phyloP scores from a whole-genome alignment of 163 green algal genomes.

The Prototheca wickerhamii region DNA sequence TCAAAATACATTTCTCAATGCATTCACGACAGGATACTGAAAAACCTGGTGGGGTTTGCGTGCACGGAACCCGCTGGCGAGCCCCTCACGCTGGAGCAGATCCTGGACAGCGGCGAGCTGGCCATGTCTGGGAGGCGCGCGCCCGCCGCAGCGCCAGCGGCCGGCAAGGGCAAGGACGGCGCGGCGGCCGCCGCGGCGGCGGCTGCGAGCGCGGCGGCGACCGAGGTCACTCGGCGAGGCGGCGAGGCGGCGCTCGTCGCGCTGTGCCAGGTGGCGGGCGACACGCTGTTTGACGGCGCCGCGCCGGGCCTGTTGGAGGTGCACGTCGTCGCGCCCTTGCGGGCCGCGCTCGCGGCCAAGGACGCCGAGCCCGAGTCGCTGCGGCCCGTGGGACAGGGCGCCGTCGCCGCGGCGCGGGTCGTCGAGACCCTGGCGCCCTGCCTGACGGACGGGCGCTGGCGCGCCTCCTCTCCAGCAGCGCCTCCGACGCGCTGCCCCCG shows the following conservation, averaged over 20 bases:
- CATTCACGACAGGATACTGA: conserved; percentile 45
- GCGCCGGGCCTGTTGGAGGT: conserved; percentile 61
- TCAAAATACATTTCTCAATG: conserved; percentile 4
- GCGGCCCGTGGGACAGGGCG: neutral
- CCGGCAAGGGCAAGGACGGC: neutral
- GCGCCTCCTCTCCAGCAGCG: neutral
- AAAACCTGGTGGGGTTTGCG: conserved; percentile 72
- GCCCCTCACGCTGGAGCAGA: conserved; percentile 15
- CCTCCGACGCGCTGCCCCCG: too few species aligned
- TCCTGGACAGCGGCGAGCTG: neutral
- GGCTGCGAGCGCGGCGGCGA: conserved; percentile 6
- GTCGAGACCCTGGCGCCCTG: conserved; percentile 49
- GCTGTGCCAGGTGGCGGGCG: conserved; percentile 41
- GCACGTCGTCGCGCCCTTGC: conserved; percentile 26
- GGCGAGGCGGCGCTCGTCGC: conserved; percentile 57
- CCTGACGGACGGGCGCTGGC: conserved; percentile 27
- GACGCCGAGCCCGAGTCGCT: conserved; percentile 2
- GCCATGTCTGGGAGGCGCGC: neutral
- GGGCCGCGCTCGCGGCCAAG: conserved; percentile 13
- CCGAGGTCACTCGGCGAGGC: conserved; percentile 32
- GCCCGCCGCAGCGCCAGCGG: neutral
- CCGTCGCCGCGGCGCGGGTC: conserved; percentile 29
- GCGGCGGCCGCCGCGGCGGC: neutral
- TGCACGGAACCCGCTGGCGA: conserved; percentile 53
- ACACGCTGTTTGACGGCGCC: conserved; percentile 35